Conservation (phyloP, 2,329 filamentous ascomycete species). For the Pseudocercospora eumusae region DNA sequence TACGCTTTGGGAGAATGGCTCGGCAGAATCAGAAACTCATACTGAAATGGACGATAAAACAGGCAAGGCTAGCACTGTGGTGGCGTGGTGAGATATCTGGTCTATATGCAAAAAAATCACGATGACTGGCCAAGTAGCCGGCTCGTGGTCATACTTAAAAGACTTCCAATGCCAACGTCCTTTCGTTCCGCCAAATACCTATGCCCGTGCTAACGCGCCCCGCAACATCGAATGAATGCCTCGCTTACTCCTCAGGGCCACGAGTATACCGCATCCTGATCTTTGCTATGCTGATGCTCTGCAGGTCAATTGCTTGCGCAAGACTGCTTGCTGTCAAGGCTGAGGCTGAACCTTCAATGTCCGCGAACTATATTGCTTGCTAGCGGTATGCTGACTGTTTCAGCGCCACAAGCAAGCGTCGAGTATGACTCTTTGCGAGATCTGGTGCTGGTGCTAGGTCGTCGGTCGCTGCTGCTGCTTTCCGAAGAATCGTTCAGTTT, state of each 20-base stretch:
- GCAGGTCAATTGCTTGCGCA: no score
- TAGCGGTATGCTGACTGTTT: not conserved
- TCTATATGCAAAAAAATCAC: no score
- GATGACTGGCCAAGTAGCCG: not conserved
- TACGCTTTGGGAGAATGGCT: conserved; percentile 21
- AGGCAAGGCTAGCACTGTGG: conserved; percentile 21
- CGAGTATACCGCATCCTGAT: not conserved
- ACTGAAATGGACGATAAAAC: conserved; percentile 20
- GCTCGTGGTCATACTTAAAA: not conserved
- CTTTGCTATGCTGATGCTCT: not conserved
- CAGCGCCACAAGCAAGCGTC: not conserved
- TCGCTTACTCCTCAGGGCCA: not conserved
- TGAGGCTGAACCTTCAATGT: not conserved
- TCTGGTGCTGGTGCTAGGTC: not conserved
- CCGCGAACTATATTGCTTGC: not conserved
- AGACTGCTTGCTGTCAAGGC: not conserved
- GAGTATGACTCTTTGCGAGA: not conserved
- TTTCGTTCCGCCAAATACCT: not conserved
- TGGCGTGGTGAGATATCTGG: conserved; percentile 13
- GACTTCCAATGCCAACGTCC: not conserved
- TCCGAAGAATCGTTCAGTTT: not conserved
- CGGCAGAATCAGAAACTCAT: conserved; percentile 18
- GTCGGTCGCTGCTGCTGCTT: not conserved
- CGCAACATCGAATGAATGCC: no score
- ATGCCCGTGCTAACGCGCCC: not conserved